Base-by-base conservation (phyloP, 1,139 yeast genomes). In the Candida pseudoviswanathii region DNA sequence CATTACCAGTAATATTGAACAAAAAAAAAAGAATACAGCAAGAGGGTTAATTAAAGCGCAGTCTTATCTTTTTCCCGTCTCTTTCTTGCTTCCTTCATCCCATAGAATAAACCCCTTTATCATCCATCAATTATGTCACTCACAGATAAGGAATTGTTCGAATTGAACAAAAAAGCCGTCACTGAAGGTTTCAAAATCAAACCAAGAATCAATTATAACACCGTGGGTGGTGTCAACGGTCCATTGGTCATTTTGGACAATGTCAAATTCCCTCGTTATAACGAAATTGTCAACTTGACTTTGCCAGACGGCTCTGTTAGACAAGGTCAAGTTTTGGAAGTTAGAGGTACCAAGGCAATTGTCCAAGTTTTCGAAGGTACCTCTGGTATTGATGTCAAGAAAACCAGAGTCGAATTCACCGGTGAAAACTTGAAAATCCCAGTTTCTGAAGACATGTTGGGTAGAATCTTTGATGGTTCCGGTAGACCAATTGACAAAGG, bases 301-400 rank as follows among this genome's bases (percentile, higher is more conserved):
- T 80, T 94, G 55, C 99, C 99, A 43, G 99, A 95, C 67, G 99
- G 99, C 7, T 73, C 94, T 32, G 74, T 77, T 46, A 87, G 99
- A 73, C 96, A 96, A 54, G 99, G 99, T 63, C 99, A 94, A 75
- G 99, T 94, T 40, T 82, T 94, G 65, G 99, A 94, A 76, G 98
- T 95, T 52, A 86, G 96, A 73, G 99, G 99, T 53, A 84, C 89
- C 64, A 87, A 95, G 66, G 99, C 99, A 47, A 85, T 94, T 71
- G 99, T 94, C 48, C 99, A 94, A 80, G 99, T 94, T 50, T 94
- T 94, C 66, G 98, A 94, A 77, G 99, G 99, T 66, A 92, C 99
- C 45, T 85, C 96, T 5, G 98, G 98, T 63, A 88, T 92, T 62
- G 99, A 95, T 77, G 98, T 95, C 55, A 91, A 94, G 75, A 94